These are phyloP conservation scores for Colletotrichum ledebouriae DNA, from an alignment of 2,329 filamentous ascomycete species.

Conservation along the genomic window DNA sequence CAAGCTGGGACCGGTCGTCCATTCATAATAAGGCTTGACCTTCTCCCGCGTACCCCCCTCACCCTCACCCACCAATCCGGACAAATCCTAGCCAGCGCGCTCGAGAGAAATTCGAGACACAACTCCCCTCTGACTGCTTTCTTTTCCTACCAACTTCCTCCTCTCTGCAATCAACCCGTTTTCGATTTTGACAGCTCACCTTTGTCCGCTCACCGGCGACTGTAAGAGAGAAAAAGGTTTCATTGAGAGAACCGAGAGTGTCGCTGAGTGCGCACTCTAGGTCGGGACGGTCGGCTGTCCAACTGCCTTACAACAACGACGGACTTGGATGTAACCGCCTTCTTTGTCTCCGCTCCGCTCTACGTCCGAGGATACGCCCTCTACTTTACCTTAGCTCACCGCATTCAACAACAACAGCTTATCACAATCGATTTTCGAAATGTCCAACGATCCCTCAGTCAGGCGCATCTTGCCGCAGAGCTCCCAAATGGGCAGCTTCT, in stretches of 20 bases:
- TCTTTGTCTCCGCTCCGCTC: constrained; percentile 37
- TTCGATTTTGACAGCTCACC: constrained; percentile 16
- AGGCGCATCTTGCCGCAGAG: constrained; percentile 76
- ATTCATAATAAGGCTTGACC: constrained; percentile 44
- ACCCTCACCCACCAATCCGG: constrained; percentile 41
- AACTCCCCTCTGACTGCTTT: constrained; percentile 41
- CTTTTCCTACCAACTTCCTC: constrained; percentile 37
- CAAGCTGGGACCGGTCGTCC: constrained; percentile 41
- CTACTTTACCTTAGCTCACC: constrained; percentile 34
- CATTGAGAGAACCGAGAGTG: constrained; percentile 15
- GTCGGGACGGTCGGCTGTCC: constrained; percentile 33
- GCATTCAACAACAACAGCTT: constrained; percentile 27
- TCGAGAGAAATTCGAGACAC: constrained; percentile 42
- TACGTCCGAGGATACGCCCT: constrained; percentile 39
- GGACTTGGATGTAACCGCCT: constrained; percentile 39
- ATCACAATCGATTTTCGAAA: constrained; percentile 50
- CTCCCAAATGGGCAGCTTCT: constrained; percentile 80
- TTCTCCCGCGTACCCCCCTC: constrained; percentile 42
- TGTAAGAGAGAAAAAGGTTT: constrained; percentile 3
- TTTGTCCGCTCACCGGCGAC: constrained; percentile 17
- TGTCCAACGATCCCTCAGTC: constrained; percentile 74
- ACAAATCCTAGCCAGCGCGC: constrained; percentile 32
- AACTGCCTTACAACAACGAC: constrained; percentile 20
- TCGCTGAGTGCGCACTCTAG: constrained; percentile 27
- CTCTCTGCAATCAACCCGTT: constrained; percentile 34